These are phyloP conservation scores for Anisodus tanguticus DNA, from an alignment of 257 asterid species.

Conservation along the genomic window DNA sequence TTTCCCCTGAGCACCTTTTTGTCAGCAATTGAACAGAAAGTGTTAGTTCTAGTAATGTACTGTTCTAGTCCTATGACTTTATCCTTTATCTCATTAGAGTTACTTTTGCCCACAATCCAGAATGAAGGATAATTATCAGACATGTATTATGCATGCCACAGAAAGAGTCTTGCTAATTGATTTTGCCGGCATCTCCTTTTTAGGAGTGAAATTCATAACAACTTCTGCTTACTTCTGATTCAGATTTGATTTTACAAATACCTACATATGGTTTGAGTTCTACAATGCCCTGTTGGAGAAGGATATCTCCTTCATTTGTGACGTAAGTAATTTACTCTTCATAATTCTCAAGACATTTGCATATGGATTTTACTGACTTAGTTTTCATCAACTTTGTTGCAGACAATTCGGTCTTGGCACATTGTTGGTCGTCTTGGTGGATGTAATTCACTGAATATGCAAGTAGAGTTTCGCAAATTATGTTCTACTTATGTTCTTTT, in stretches of 20 bases:
- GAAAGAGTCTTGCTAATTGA: not conserved
- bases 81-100: not conserved
- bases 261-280: slow-evolving; percentile 93
- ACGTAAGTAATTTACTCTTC: slow-evolving; percentile 57
- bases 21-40: not conserved
- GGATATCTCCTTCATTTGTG: slow-evolving; percentile 78
- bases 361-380: slow-evolving; percentile 29
- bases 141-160: not conserved
- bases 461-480: slow-evolving; percentile 51
- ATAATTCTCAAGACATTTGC: slow-evolving; percentile 29
- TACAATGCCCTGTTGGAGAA: slow-evolving; percentile 76
- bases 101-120: slow-evolving; percentile 3
- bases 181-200: not conserved
- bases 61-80: not conserved
- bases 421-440: slow-evolving; percentile 98
- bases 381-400: slow-evolving; percentile 39
- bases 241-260: slow-evolving; percentile 84
- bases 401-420: slow-evolving; percentile 94
- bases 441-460: slow-evolving; percentile 96
- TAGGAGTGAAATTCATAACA: not conserved
- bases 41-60: not conserved
- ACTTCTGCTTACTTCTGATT: slow-evolving; percentile 9
- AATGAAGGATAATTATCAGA: slow-evolving; percentile 18
- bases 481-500: slow-evolving; percentile 2
- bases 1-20: not conserved